Base-by-base conservation (phyloP, 2,329 filamentous ascomycete species). In the Onygenales sp. region DNA sequence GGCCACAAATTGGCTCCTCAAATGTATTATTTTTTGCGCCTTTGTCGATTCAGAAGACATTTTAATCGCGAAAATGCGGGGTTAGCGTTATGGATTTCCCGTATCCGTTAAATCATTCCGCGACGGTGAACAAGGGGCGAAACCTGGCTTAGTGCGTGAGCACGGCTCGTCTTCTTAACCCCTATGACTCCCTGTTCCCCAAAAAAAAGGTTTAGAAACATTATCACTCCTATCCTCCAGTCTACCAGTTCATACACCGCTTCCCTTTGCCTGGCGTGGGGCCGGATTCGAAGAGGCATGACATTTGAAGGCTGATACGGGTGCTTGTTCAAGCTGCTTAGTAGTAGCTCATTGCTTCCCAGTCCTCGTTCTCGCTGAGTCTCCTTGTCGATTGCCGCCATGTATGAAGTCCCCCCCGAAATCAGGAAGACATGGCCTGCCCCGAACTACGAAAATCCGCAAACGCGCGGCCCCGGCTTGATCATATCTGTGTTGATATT, bases 391-490 rank as follows among this genome's bases (percentile, higher is more conserved):
- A 37, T 27, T 48, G 33, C 34, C 45, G 17, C 14, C 17, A 52
- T 46, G 50, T 36, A 17, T 37, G 36, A 52, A 39, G 17, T 52
- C 9, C 54, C 54, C 4, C 39, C 54, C 10, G 46, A 50, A 36
- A 32, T 56, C 8, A 44, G 36, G 42, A 40, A 40, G 33, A 52
- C 58, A 40, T 65, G 61, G 62, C 62, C 62, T 3, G 52, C 54
- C 43, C 62, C 62, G n/a, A 65, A 65, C 49, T 65, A 61, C 56
- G 52, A 59, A 34, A 52, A 65, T 45, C 62, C 63, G 8, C 53
- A 56, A 11, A 60, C 49, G n/a, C 46, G 56, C 53, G 63, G 62
- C 11, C 55, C 55, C n/a, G 56, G 54, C 11, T 49, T 65, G 13
- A 58, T 59, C 17, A 52, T 62, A 47, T 42, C 60, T 6, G 56